These are phyloP conservation scores for Raddia distichophylla DNA, from an alignment of 176 grass and related monocot species.

Conservation along the genomic window DNA sequence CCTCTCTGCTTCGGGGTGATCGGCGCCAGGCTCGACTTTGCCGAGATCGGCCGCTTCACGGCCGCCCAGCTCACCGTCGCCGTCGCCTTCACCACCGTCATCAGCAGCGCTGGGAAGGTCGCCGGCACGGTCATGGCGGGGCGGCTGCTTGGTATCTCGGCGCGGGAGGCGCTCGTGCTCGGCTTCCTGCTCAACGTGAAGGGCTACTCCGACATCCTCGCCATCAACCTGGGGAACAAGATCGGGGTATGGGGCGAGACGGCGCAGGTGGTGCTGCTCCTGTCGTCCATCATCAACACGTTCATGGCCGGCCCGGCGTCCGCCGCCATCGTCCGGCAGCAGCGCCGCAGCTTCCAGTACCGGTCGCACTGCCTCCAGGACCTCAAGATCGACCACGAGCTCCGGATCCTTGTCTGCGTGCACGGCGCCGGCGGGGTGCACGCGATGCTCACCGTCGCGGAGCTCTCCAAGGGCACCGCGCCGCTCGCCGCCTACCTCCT, in stretches of 20 bases:
- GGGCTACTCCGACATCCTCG: conserved; percentile 68
- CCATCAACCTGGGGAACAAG: conserved; percentile 42
- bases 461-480: conserved; percentile 40
- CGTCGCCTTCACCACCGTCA: conserved; percentile 45
- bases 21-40: conserved; percentile 57
- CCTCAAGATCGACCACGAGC: conserved; percentile 48
- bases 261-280: conserved; percentile 41
- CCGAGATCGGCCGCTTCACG: background rate
- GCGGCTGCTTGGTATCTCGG: conserved; percentile 37
- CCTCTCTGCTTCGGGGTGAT: conserved; percentile 64
- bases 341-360: conserved; percentile 45
- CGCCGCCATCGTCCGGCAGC: conserved; percentile 56
- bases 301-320: conserved; percentile 65
- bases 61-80: background rate
- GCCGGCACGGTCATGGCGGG: conserved; percentile 50
- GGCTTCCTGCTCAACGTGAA: conserved; percentile 75
- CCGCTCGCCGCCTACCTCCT: conserved; percentile 50
- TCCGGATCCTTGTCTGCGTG: conserved; percentile 67
- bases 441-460: conserved; percentile 49
- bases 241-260: conserved; percentile 44
- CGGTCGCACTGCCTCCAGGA: conserved; percentile 57
- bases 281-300: conserved; percentile 56
- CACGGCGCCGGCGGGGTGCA: conserved; percentile 43
- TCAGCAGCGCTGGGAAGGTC: conserved; percentile 61
- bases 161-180: conserved; percentile 56